Conservation (phyloP, 2,329 filamentous ascomycete species). For the Acrodontium crateriforme region DNA sequence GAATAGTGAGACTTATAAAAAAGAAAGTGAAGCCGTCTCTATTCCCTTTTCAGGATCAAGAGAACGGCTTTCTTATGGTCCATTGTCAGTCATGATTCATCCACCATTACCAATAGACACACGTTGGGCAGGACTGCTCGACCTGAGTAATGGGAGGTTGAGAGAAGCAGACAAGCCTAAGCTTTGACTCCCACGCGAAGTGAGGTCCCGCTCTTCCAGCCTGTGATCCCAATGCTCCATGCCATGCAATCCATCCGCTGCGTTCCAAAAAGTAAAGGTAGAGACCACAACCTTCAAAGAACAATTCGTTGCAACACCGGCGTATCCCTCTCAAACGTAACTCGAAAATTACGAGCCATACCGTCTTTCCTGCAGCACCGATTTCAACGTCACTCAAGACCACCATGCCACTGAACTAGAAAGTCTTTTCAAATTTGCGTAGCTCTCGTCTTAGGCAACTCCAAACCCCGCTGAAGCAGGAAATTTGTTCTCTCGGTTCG, state of each 20-base stretch:
- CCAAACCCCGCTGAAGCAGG: constrained; percentile 10
- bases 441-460: constrained; percentile 6
- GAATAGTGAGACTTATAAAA: constrained; percentile 26
- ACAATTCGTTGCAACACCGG: no score
- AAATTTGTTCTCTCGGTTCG: constrained; percentile 54
- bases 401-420: constrained; percentile 16
- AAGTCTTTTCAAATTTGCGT: no score
- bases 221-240: constrained; percentile 4
- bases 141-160: constrained; percentile 12
- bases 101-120: constrained; percentile 8
- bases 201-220: constrained; percentile 55
- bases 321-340: no score
- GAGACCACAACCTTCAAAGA: no score
- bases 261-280: no score
- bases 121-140: constrained; percentile 2
- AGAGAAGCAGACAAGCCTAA: constrained; percentile 69
- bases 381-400: constrained; percentile 4
- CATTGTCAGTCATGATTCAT: constrained; percentile 11
- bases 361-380: constrained; percentile 6
- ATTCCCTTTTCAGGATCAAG: constrained; percentile 11
- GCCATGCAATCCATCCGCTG: neutral
- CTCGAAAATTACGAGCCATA: no score
- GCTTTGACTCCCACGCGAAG: constrained; percentile 84
- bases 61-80: constrained; percentile 10
- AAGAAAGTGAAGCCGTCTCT: constrained; percentile 19